These are phyloP conservation scores for Lactifluus volemus DNA, from an alignment of 768 basidiomycete genomes.

Conservation along the genomic window DNA sequence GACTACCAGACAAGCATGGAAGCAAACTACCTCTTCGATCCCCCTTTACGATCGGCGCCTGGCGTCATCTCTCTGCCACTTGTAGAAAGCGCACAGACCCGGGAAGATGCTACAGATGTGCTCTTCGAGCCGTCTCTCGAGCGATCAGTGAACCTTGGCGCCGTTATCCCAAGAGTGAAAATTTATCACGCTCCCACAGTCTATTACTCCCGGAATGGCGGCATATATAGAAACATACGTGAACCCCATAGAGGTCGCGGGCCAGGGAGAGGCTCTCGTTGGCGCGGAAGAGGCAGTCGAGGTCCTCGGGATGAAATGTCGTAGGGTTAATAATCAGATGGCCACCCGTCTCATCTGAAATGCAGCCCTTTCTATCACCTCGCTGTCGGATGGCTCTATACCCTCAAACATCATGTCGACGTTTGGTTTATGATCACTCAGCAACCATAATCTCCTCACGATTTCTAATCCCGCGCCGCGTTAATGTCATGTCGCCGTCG, in stretches of 20 bases:
- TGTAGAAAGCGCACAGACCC: slow-evolving; percentile 5
- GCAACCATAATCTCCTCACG: not conserved
- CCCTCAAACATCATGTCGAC: not conserved
- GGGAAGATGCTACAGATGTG: slow-evolving; percentile 3
- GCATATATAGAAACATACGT: not conserved
- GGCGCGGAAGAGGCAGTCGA: not conserved
- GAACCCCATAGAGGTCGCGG: not conserved
- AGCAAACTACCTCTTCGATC: slow-evolving; percentile 2
- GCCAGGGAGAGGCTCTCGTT: not conserved
- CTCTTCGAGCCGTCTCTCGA: slow-evolving; percentile 1
- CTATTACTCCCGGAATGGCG: not conserved
- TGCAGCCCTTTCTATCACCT: not conserved
- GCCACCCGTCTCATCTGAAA: not conserved
- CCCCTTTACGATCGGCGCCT: not conserved
- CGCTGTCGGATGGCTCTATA: not conserved
- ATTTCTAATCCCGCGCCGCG: not conserved
- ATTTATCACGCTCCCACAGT: not conserved
- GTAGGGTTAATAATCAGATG: not conserved
- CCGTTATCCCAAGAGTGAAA: slow-evolving; percentile 1
- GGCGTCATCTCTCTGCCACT: not conserved
- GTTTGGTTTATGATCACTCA: not conserved
- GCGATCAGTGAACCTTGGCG: not conserved
- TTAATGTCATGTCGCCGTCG: not conserved
- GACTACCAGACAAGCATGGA: not conserved
- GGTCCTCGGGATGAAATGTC: not conserved